phyloP scores from a whole-genome alignment of 768 basidiomycete genomes.

The Asterophora parasitica region DNA sequence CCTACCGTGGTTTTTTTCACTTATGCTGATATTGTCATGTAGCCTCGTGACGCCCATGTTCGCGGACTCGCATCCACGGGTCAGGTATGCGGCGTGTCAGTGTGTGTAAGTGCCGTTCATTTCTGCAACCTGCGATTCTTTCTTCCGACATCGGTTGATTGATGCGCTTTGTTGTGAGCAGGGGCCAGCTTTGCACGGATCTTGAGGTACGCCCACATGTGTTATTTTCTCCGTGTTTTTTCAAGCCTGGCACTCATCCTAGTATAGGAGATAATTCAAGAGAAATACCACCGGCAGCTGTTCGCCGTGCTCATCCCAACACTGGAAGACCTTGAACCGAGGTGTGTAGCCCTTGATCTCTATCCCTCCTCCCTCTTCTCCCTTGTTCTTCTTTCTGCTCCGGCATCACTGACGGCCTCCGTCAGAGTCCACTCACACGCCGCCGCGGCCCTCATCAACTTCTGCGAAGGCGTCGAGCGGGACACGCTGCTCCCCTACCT shows the following conservation, averaged over 20 bases:
- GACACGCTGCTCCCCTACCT: constrained; percentile 73
- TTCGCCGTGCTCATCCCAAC: constrained; percentile 69
- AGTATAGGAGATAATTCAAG: constrained; percentile 68
- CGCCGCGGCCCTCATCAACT: constrained; percentile 84
- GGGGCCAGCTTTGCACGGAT: constrained; percentile 88
- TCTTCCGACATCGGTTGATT: too few relatives aligned
- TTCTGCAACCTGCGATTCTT: too few relatives aligned
- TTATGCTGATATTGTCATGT: background rate
- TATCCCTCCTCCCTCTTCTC: background rate
- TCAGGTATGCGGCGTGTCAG: constrained; percentile 77
- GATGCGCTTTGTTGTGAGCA: too few relatives aligned
- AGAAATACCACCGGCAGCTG: constrained; percentile 59
- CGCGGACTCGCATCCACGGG: constrained; percentile 71
- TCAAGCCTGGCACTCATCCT: background rate
- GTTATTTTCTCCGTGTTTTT: background rate
- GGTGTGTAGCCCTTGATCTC: constrained; percentile 42
- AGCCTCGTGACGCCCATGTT: constrained; percentile 79
- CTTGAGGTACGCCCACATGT: constrained; percentile 65
- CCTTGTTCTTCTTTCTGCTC: background rate
- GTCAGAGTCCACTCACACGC: constrained; percentile 81
- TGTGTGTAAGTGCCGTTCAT: constrained; percentile 75
- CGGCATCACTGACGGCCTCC: background rate
- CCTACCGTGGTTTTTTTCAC: background rate
- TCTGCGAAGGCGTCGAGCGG: constrained; percentile 80
- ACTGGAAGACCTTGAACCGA: constrained; percentile 68